Conservation (phyloP, 192 early-diverging fungal genomes). For the Physocladia obscura region DNA sequence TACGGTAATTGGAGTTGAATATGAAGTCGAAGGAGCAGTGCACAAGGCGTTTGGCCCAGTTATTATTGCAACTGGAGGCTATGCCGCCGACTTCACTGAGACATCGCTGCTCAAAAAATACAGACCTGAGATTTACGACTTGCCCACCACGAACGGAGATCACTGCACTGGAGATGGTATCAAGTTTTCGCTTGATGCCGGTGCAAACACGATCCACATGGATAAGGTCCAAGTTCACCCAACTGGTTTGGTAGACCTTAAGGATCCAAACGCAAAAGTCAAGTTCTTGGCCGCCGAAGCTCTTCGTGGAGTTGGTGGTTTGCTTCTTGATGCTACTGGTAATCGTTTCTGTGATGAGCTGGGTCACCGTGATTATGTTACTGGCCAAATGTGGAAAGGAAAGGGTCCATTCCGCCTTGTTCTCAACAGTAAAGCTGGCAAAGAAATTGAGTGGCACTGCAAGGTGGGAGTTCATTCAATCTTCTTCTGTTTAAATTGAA, state of each 20-base stretch:
- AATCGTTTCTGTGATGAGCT: slow-evolving; percentile 91
- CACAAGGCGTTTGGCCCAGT: slow-evolving; percentile 73
- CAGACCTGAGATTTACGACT: slow-evolving; percentile 58
- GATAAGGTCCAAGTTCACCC: slow-evolving; percentile 97
- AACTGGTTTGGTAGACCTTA: slow-evolving; percentile 89
- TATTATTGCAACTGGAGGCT: slow-evolving; percentile 92
- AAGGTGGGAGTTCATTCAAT: slow-evolving; percentile 39
- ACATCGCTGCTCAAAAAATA: slow-evolving; percentile 78
- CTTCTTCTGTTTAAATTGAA: background rate
- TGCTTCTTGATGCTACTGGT: slow-evolving; percentile 77
- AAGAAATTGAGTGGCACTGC: slow-evolving; percentile 92
- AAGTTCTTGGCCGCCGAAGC: slow-evolving; percentile 97
- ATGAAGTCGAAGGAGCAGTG: slow-evolving; percentile 53
- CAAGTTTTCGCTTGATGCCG: slow-evolving; percentile 77
- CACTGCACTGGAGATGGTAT: slow-evolving; percentile 95
- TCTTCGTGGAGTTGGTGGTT: slow-evolving; percentile 88
- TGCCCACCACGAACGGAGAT: slow-evolving; percentile 90
- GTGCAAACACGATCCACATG: slow-evolving; percentile 87
- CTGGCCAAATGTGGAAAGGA: slow-evolving; percentile 81
- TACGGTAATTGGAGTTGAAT: slow-evolving; percentile 80
- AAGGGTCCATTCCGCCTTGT: slow-evolving; percentile 83
- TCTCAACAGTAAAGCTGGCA: slow-evolving; percentile 78
- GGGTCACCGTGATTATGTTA: slow-evolving; percentile 91
- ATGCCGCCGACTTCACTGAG: slow-evolving; percentile 83
- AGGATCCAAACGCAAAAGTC: slow-evolving; percentile 84